phyloP scores from a whole-genome alignment of 179 eudicot genomes.

The Amaranthus tricolor region DNA sequence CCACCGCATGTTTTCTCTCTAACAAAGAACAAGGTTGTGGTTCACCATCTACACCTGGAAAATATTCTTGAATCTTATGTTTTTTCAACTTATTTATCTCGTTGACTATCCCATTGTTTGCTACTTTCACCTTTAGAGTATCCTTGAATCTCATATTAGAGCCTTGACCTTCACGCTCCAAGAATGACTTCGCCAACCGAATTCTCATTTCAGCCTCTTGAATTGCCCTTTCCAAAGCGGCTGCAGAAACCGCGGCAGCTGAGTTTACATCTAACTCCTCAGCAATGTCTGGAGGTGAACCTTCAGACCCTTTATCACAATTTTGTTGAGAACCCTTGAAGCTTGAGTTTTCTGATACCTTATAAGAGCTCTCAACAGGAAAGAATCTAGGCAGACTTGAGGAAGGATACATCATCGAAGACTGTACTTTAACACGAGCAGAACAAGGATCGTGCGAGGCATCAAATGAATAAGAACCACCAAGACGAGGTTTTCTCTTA shows the following conservation, averaged over 20 bases:
- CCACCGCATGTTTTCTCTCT: conserved; percentile 32
- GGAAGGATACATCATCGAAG: conserved; percentile 43
- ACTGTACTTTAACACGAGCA: conserved; percentile 35
- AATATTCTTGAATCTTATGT: conserved; percentile 25
- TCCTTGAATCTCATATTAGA: conserved; percentile 43
- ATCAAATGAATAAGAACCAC: conserved; percentile 40
- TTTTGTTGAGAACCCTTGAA: conserved; percentile 35
- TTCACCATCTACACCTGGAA: conserved; percentile 28
- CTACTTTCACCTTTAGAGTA: conserved; percentile 42
- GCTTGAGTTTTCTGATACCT: conserved; percentile 35
- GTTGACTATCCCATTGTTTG: conserved; percentile 26
- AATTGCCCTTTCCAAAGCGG: conserved; percentile 73
- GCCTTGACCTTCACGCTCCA: conserved; percentile 61
- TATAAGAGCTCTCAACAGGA: conserved; percentile 34
- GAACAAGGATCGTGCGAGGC: conserved; percentile 37
- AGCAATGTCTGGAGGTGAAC: conserved; percentile 49
- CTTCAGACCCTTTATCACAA: conserved; percentile 31
- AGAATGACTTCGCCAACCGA: conserved; percentile 65
- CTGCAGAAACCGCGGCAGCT: conserved; percentile 74
- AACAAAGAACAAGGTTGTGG: conserved; percentile 24
- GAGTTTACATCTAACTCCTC: conserved; percentile 79
- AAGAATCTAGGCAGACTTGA: conserved; percentile 40
- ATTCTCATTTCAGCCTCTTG: conserved; percentile 81
- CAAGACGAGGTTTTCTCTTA: conserved; percentile 36
- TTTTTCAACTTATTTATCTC: conserved; percentile 31